Base-by-base conservation (phyloP, 176 grass and related monocot species). In the Eragrostis nindensis region DNA sequence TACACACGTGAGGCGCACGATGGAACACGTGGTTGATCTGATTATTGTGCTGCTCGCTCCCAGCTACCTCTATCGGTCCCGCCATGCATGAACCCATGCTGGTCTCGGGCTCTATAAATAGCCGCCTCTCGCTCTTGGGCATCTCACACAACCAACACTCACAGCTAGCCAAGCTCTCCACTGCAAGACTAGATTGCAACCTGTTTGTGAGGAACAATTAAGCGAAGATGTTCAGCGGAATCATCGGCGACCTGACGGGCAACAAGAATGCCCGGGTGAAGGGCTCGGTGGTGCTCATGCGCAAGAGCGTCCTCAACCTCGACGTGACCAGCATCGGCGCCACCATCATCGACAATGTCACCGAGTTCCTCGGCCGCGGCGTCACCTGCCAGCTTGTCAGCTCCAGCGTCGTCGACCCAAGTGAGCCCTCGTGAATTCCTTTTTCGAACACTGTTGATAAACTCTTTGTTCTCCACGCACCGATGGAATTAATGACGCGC, bases 351-450 rank as follows among this genome's bases (percentile, higher is more conserved):
- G 88, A 97, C 68, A 22, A 70, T 60, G 15, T 93, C n/a, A 7
- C 25, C 56, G 90, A 97, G 41, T 36, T 97, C 67, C 19, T 93
- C 49, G 90, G 88, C 42, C 26, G 83, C 17, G 40, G 73, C 11
- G 67, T 97, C 83, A 74, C 90, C 61, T 89, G 89, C 55, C 86
- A 93, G 63, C 94, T 97, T 19, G 42, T 97, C 88, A 92, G 90
- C 73, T 70, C 90, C 75, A 93, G 85, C 16, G 19, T 75, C 62
- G 66, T 79, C 40, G 90, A 97, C 71, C 54, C 77, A 16, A 66
- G 93, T 97, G 38, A 75, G 71, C 49, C 55, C 42, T 36, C 48
- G 14, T 16, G n/a, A n/a, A n/a, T 16, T 13, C 48, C 12, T 15
- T 5, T 27, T 44, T 13, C 11, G 15, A 24, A 64, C 9, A 5